Evolutionary conservation across 148 eudicot genomes (phyloP).

Genomic region (Limonium bicolor): DNA sequence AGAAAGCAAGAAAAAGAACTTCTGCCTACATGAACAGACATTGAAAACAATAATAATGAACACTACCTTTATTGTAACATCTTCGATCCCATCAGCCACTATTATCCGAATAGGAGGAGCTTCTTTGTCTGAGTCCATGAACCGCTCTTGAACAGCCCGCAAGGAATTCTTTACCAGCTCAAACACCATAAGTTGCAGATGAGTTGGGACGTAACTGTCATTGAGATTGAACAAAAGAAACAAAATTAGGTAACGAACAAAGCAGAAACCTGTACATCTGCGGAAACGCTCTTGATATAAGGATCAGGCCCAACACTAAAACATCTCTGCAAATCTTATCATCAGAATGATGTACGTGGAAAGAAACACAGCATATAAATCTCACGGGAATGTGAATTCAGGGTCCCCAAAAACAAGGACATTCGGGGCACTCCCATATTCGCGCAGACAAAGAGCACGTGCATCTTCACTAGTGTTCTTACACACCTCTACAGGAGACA

Average conservation of each 20-base stretch:
- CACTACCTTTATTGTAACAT: constrained; percentile 96
- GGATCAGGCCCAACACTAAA: no score
- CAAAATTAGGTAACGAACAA: no score
- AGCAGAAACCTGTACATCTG: no score
- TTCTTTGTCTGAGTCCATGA: constrained; percentile 71
- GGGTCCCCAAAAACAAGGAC: constrained; percentile 73
- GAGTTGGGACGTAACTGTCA: constrained; percentile 89
- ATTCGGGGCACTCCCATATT: constrained; percentile 82
- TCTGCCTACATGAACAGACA: no score
- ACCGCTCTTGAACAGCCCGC: constrained; percentile 95
- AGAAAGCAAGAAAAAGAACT: no score
- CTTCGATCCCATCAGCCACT: constrained; percentile 93
- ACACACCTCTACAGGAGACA: constrained; percentile 87
- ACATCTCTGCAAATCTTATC: no score
- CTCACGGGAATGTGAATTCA: constrained; percentile 81
- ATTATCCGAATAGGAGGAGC: constrained; percentile 82
- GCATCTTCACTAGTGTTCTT: constrained; percentile 88
- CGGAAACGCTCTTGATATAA: no score
- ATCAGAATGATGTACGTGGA: no score
- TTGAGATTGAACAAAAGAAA: no score
- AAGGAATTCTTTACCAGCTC: constrained; percentile 94
- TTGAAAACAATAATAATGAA: no score
- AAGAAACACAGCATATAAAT: no score
- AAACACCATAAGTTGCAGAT: constrained; percentile 92
- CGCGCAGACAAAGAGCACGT: constrained; percentile 65